Conservation (phyloP, 306 rosid species). For the Quercus engelmannii region DNA sequence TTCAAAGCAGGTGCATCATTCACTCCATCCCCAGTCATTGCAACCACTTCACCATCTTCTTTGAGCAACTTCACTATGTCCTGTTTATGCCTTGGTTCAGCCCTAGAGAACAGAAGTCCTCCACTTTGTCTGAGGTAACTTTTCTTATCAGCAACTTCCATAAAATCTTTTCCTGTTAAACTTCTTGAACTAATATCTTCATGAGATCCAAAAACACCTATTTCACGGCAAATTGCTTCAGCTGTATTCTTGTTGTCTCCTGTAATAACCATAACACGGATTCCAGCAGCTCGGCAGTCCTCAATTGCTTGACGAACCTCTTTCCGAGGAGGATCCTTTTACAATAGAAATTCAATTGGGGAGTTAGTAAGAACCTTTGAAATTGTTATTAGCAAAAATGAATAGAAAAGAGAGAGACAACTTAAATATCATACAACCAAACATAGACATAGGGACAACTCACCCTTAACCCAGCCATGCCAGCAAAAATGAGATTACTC, state of each 20-base stretch:
- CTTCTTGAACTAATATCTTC: slow-evolving; percentile 67
- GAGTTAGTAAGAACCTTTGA: background rate
- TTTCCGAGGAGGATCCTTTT: slow-evolving; percentile 86
- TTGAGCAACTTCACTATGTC: slow-evolving; percentile 88
- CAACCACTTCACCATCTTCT: slow-evolving; percentile 82
- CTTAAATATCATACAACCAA: background rate
- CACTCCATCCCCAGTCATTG: slow-evolving; percentile 94
- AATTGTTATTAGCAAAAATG: background rate
- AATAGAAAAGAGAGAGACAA: background rate
- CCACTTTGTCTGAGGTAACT: slow-evolving; percentile 55
- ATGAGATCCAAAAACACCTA: slow-evolving; percentile 68
- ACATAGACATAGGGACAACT: slow-evolving; percentile 22
- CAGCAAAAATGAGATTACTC: slow-evolving; percentile 75
- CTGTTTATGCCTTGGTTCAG: slow-evolving; percentile 94
- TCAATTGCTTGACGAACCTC: slow-evolving; percentile 83
- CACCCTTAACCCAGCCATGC: slow-evolving; percentile 86
- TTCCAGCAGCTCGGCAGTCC: slow-evolving; percentile 95
- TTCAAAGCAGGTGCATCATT: slow-evolving; percentile 98
- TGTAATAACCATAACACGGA: slow-evolving; percentile 90
- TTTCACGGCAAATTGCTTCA: slow-evolving; percentile 89
- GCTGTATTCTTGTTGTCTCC: slow-evolving; percentile 95
- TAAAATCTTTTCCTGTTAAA: slow-evolving; percentile 79
- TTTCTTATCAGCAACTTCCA: slow-evolving; percentile 52
- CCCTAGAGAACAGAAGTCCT: slow-evolving; percentile 90
- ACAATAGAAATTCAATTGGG: background rate